Base-by-base conservation (phyloP, 179 eudicot genomes). In the Beta macrorhiza region DNA sequence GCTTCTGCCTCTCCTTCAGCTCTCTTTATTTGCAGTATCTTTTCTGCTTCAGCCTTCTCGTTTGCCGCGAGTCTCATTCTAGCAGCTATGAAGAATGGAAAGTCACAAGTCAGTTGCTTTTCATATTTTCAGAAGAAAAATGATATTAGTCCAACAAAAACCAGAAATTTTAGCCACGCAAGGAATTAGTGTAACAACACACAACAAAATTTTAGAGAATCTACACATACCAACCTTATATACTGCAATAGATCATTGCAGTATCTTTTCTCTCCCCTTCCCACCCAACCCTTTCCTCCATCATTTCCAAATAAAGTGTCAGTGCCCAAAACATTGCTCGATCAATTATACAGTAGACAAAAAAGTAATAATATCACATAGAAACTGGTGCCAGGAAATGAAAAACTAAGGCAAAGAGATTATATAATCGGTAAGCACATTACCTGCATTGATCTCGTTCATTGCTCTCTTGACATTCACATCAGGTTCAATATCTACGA, bases 371-470 rank as follows among this genome's bases (percentile, higher is more conserved):
- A 45, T 45, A 51, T 25, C 47, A 77, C 15, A 55, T n/a, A n/a
- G 63, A 62, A 4, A 19, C 1, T 49, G 57, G 6, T 19, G 53
- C 52, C 52, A 49, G 17, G 37, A 67, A 17, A 37, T 51, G 42
- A 79, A 47, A 14, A 53, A 32, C 77, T 65, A 13, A 25, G 8
- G 65, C 7, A 20, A 10, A 47, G 57, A 73, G 78, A 5, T 74
- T 15, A 65, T 53, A 37, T 0, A 13, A 22, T 20, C 44, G 72
- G 16, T 12, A 83, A 19, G 55, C 55, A 14, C 59, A 29, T 58
- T 84, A 84, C 90, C 90, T 79, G 90, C 88, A 84, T 88, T 88
- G 53, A 88, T 88, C 86, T 88, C 90, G 65, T 88, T 88, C 90
- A 88, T 88, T 62, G 90, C 90, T 80, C 88, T 83, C 82, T 88